Base-by-base conservation (phyloP, 73 alveolate genomes). In the Breviolum minutum region DNA sequence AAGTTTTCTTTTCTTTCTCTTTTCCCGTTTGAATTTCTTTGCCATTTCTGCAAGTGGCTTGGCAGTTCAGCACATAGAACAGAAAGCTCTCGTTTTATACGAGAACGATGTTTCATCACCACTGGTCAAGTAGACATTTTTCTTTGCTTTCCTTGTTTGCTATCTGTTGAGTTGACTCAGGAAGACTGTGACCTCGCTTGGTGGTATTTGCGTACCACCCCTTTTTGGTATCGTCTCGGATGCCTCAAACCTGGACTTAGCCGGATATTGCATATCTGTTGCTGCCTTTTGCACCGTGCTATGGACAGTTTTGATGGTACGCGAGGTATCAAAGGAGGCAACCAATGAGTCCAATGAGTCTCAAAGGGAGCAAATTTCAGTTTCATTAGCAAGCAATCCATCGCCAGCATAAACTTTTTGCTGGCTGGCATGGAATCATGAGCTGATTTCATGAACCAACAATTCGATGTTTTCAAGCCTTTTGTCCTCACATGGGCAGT, bases 201-300 rank as follows among this genome's bases (percentile, higher is more conserved):
- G 97, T 62, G 97, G 97, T 79, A 73, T 91, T 20, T 74, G 63
- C 13, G 77, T 91, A 66, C 97, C 97, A 27, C 97, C 97, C 20
- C 24, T 91, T 20, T 91, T 91, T 40, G 97, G 97, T 32, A 68
- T 79, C n/a, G 97, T 91, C 79, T 91, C 97, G 14, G 97, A 91
- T 74, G 88, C 97, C 9, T 71, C 97, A 5, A 71, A 63, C 66
- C 89, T 91, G 66, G 97, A 74, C 40, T 7, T 91, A n/a, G 97
- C 97, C 4, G 88, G 64, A 64, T 71, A 26, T 64, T 48, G 63
- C 71, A 30, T 74, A 7, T 48, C 90, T 2, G 90, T 29, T 16
- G 88, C 90, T 13, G 97, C 90, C 10, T 48, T 91, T 5, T 54
- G 60, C 32, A 27, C 97, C 24, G 76, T 62, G 66, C 63, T 54